Evolutionary conservation across 345 rosid species (phyloP), one percentile per base, ranked within the genome.

Genomic region (Alliaria petiolata): DNA sequence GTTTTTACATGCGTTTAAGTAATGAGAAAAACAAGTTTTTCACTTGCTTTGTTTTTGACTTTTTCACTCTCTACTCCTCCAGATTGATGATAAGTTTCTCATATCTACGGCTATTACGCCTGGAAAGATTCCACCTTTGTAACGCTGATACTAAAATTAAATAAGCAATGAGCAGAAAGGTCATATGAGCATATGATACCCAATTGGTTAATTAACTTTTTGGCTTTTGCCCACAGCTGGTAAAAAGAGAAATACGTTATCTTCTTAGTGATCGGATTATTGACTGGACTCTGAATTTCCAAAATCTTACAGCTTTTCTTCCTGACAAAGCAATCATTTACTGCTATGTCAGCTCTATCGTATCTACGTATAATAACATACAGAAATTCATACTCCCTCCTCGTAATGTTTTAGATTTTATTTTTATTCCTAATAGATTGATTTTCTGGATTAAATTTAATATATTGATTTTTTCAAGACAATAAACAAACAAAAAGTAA

Each of bases 221-320:
- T 64, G 58, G 58, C 50, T 64, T 45, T 72, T 64, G 7, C 30
- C 9, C 7, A 6, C 13, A 45, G 22, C 65, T 72, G 13, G 25
- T 46, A 55, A 72, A 64, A 65, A 55, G 42, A 64, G 42, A n/a
- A 8, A 22, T 17, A 64, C 9, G 40, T 55, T 46, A 71, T 72
- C 70, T 31, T 50, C 15, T 51, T 30, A 42, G 19, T 2, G 6
- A 33, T 53, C 14, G 19, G 25, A 64, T 55, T 55, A 72, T 55
- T 45, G 58, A 64, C 55, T 65, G 51, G 50, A 36, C 42, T 26
- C 70, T 35, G 64, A 44, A 46, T 34, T 72, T 62, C 16, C 49
- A 36, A 28, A 72, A 36, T 35, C 53, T 34, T 53, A 45, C 77
- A 65, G 58, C 58, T 72, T 72, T 53, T 72, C 49, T 54, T 44